A percentile compares a stretch with the other conserved stretches of the same genome.
Evolutionary conservation across 2,329 filamentous ascomycete species (phyloP).

Genomic region (Aureobasidium mangrovei): DNA sequence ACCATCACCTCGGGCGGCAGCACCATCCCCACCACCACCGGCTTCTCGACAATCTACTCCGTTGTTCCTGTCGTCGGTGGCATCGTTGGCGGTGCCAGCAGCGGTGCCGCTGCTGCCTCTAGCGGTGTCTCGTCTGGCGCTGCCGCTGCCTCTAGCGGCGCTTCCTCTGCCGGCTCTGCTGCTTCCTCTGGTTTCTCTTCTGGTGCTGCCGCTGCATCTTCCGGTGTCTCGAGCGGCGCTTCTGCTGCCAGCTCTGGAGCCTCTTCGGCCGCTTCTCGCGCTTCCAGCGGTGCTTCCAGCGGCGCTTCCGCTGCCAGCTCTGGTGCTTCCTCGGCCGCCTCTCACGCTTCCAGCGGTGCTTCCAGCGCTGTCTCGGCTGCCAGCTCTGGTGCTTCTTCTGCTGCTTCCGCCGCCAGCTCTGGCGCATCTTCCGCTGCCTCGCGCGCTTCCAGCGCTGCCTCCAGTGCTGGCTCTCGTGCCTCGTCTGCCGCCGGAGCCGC

Average conservation of each 20-base stretch:
- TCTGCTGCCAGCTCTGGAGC: constrained; percentile 14
- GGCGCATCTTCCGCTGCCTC: constrained; percentile 14
- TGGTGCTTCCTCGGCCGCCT: constrained; percentile 15
- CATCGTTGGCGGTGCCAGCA: constrained; percentile 12
- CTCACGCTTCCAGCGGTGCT: constrained; percentile 10
- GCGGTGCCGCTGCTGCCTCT: neutral
- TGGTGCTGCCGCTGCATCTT: constrained; percentile 14
- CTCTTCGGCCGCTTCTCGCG: constrained; percentile 13
- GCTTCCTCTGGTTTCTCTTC: constrained; percentile 15
- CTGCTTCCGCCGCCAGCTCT: constrained; percentile 16
- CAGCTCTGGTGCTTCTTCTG: constrained; percentile 15
- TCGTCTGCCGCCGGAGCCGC: constrained; percentile 12
- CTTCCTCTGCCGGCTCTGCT: constrained; percentile 14
- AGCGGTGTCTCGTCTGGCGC: constrained; percentile 6
- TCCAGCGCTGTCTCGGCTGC: constrained; percentile 15
- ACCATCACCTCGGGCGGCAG: constrained; percentile 24
- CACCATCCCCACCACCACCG: constrained; percentile 26
- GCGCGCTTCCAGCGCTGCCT: constrained; percentile 11
- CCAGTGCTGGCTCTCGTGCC: constrained; percentile 2
- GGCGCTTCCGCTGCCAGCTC: constrained; percentile 16
- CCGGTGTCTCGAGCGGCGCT: constrained; percentile 14
- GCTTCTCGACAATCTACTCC: constrained; percentile 27
- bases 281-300: constrained; percentile 14
- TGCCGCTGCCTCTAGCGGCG: constrained; percentile 12
- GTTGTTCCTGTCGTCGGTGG: constrained; percentile 13